A percentile compares a stretch with the other conserved stretches of the same genome.
Conservation (phyloP, 805 yeast genomes). For the Clavispora fructus region DNA sequence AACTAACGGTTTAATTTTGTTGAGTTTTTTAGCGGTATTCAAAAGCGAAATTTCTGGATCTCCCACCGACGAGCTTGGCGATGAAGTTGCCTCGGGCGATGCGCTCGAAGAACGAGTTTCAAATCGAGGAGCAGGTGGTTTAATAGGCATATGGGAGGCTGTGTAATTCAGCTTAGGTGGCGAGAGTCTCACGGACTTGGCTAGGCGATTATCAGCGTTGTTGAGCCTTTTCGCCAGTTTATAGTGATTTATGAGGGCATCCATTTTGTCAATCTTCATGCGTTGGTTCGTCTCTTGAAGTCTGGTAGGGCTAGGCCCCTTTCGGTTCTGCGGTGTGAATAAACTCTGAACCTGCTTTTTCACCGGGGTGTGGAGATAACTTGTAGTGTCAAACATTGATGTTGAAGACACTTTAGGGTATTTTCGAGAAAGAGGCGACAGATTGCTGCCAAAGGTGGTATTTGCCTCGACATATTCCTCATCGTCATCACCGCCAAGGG, state of each 20-base stretch:
- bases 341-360: conserved; percentile 22
- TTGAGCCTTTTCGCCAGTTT: conserved; percentile 13
- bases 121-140: conserved; percentile 4
- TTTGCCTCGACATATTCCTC: conserved; percentile 14
- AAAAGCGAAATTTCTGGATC: conserved; percentile 10
- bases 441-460: conserved; percentile 19
- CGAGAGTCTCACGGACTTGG: not conserved
- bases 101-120: not conserved
- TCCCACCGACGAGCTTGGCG: not conserved
- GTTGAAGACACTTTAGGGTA: conserved; percentile 5
- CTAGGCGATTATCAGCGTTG: not conserved
- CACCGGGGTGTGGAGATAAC: conserved; percentile 32
- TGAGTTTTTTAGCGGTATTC: conserved; percentile 28
- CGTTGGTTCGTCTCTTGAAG: conserved; percentile 36
- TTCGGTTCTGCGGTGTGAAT: conserved; percentile 16
- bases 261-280: conserved; percentile 27
- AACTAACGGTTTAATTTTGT: conserved; percentile 32
- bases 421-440: conserved; percentile 30
- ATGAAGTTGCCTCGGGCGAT: conserved; percentile 1
- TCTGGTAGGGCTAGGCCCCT: conserved; percentile 30
- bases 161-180: not conserved
- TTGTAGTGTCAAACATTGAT: conserved; percentile 2
- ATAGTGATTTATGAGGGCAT: conserved; percentile 30
- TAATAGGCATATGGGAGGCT: not conserved
- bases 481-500: conserved; percentile 1